Conservation (phyloP, 148 eudicot species). For the Talinum fruticosum region DNA sequence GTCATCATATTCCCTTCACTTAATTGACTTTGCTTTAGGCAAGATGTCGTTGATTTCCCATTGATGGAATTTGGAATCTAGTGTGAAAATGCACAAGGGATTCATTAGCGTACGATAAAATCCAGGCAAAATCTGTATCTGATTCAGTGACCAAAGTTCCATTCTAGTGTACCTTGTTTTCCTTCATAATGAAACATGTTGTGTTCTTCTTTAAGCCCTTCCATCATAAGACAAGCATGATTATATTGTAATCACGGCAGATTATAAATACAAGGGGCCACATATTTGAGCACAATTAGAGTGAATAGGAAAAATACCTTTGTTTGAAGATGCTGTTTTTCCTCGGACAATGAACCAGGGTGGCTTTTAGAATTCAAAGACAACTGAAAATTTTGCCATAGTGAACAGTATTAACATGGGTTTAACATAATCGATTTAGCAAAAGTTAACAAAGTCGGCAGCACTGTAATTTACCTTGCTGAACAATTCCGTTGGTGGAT, state of each 20-base stretch:
- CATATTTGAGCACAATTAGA: background rate
- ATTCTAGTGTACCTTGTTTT: constrained; percentile 31
- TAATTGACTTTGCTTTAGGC: constrained; percentile 33
- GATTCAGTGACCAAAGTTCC: background rate
- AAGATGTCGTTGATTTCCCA: constrained; percentile 30
- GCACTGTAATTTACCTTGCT: constrained; percentile 43
- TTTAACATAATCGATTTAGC: background rate
- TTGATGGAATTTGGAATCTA: constrained; percentile 23
- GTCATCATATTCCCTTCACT: constrained; percentile 25
- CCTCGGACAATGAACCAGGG: constrained; percentile 5
- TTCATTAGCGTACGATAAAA: background rate
- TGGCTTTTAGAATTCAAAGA: constrained; percentile 45
- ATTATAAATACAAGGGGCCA: background rate
- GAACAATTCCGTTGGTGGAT: constrained; percentile 62
- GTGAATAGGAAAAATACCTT: constrained; percentile 37
- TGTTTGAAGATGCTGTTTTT: constrained; percentile 23
- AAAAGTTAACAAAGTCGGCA: background rate
- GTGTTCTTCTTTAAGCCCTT: constrained; percentile 47
- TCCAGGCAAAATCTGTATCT: background rate
- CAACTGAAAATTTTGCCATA: constrained; percentile 32
- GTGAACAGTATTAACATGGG: constrained; percentile 4
- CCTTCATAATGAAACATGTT: constrained; percentile 33
- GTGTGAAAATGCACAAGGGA: background rate
- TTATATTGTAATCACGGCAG: background rate
- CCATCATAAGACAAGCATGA: constrained; percentile 9